Evolutionary conservation across 768 basidiomycete species (phyloP).

Genomic region (Boletus rubropictus): DNA sequence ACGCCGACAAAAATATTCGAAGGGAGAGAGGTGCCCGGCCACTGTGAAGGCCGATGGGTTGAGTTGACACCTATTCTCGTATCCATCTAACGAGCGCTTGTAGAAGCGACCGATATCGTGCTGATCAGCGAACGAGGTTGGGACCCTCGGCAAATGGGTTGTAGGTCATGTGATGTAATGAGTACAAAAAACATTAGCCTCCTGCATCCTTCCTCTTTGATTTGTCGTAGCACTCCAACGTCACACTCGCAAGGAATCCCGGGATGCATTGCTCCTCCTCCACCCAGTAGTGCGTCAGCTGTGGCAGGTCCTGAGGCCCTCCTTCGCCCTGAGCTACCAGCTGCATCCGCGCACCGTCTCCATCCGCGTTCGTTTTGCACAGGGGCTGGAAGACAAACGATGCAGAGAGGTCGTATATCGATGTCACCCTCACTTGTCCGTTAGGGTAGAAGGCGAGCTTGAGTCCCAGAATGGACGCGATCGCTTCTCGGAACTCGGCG

Average conservation of each 20-base stretch:
- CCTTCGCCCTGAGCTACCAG: conserved; percentile 69
- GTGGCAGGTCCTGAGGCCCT: conserved; percentile 67
- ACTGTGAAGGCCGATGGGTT: neutral
- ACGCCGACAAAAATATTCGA: neutral
- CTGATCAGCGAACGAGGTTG: neutral
- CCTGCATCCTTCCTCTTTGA: conserved; percentile 39
- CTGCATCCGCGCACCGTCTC: conserved; percentile 55
- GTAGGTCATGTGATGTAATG: neutral
- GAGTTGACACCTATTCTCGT: neutral
- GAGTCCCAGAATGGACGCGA: conserved; percentile 84
- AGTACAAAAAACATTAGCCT: neutral
- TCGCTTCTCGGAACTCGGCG: conserved; percentile 86
- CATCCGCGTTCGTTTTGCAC: conserved; percentile 33
- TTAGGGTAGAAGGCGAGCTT: conserved; percentile 90
- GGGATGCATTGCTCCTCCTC: conserved; percentile 81
- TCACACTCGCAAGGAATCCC: conserved; percentile 84
- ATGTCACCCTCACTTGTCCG: conserved; percentile 84
- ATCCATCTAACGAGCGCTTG: neutral
- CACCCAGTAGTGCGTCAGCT: conserved; percentile 82
- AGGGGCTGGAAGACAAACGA: conserved; percentile 81
- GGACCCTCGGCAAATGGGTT: too few relatives aligned
- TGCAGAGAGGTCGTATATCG: conserved; percentile 81
- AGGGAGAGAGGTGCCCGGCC: neutral
- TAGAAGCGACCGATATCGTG: neutral
- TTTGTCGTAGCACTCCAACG: conserved; percentile 82